A percentile compares a stretch with the other conserved stretches of the same genome.
Conservation (phyloP, 345 rosid species). For the Fremontodendron californicum region DNA sequence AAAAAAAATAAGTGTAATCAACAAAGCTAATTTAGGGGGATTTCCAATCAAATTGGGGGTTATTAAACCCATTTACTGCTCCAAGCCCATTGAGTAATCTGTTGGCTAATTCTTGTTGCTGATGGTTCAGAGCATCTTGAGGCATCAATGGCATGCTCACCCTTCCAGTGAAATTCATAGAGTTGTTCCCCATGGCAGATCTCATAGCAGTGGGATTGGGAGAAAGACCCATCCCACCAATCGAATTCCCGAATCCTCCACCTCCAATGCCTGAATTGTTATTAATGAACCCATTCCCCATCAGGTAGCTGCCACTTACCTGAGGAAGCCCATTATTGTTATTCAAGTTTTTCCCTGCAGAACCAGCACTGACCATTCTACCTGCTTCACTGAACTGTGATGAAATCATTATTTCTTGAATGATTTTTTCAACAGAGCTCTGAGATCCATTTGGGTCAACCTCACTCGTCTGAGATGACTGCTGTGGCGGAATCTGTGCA, state of each 20-base stretch:
- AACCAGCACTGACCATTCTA: slow-evolving; percentile 32
- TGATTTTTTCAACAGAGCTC: slow-evolving; percentile 53
- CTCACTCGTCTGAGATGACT: slow-evolving; percentile 40
- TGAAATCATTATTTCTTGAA: slow-evolving; percentile 52
- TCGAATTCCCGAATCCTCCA: slow-evolving; percentile 37
- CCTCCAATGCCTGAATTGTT: slow-evolving; percentile 24
- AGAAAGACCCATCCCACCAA: slow-evolving; percentile 34
- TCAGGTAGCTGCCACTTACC: slow-evolving; percentile 19
- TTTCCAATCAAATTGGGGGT: slow-evolving; percentile 55
- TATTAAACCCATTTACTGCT: slow-evolving; percentile 45
- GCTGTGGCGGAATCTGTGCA: slow-evolving; percentile 33
- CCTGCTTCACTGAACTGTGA: slow-evolving; percentile 40
- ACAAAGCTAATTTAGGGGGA: slow-evolving; percentile 33
- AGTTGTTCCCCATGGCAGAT: slow-evolving; percentile 38
- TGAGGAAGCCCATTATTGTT: slow-evolving; percentile 36
- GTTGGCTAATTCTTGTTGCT: slow-evolving; percentile 47
- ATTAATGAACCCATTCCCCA: slow-evolving; percentile 30
- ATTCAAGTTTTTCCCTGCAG: slow-evolving; percentile 36
- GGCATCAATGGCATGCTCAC: slow-evolving; percentile 30
- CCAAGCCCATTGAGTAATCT: slow-evolving; percentile 51
- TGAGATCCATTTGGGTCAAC: slow-evolving; percentile 40
- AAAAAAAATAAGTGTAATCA: neutral
- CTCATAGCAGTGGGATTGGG: slow-evolving; percentile 39
- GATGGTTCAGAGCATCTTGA: slow-evolving; percentile 41
- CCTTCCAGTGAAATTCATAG: slow-evolving; percentile 32